Evolutionary conservation across 306 rosid genomes (phyloP), one percentile per base, ranked within the genome.

Genomic region (Corylus avellana): DNA sequence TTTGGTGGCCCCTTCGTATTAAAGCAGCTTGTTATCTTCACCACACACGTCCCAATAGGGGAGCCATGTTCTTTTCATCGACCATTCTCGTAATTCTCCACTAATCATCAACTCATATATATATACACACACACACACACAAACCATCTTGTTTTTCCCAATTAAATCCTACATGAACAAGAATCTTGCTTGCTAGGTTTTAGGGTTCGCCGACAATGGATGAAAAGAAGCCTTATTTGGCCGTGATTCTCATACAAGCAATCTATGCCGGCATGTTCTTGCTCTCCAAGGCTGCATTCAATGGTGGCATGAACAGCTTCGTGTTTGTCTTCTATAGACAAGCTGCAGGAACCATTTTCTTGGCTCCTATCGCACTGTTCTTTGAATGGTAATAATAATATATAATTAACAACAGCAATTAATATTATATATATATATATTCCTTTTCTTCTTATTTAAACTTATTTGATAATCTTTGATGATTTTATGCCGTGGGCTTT

Each of bases 251-350:
- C 3, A 75, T 90, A 46, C 93, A 93, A 78, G 76, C 87, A 66
- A 91, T 91, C 37, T 93, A 93, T 17, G 88, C 97, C 0, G 92
- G 47, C 46, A 87, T 91, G 94, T 82, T 87, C 78, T 82, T 90
- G 22, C 86, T 92, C 35, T 82, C 91, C 16, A 92, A 92, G 82
- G 92, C 93, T 3, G 97, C 97, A 46, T 93, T 93, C 63, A 86
- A 91, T 56, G 90, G 85, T 46, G 98, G 98, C 51, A 93, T 93
- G 93, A 93, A 89, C 88, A 91, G 71, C 25, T 89, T 86, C 77
- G 67, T 93, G 85, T 93, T 93, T 35, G 85, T 85, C 70, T 93
- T 93, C 76, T 93, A 93, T 37, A 84, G 98, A 72, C 98, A 93
- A 8, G 84, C 91, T n/a, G 66, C 68, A 0, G 97, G 93, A 16